A percentile compares a stretch with the other conserved stretches of the same genome.
phyloP scores from a whole-genome alignment of 371 early-diverging fungal species.

The Mucor ambiguus region DNA sequence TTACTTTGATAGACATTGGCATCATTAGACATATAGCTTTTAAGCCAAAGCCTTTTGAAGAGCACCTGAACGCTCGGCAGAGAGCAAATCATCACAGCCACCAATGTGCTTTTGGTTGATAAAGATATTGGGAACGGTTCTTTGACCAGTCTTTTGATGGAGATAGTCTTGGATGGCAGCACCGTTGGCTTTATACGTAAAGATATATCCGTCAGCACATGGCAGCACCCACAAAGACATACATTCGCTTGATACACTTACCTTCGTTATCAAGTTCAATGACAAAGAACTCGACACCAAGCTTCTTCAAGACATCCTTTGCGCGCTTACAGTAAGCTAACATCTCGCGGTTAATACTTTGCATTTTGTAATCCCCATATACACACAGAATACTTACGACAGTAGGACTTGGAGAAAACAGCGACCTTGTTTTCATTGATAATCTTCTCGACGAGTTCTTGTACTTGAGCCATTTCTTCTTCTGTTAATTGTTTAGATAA shows the following conservation, averaged over 20 bases:
- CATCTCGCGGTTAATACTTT: too few species aligned
- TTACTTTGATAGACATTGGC: too few species aligned
- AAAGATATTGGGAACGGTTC: conserved; percentile 92
- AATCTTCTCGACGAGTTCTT: conserved; percentile 33
- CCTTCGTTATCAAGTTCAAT: conserved; percentile 57
- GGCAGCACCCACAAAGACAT: too few species aligned
- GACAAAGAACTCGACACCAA: conserved; percentile 36
- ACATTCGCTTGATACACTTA: conserved; percentile 4
- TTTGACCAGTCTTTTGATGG: conserved; percentile 68
- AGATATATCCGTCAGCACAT: background rate
- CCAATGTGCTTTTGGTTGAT: conserved; percentile 80
- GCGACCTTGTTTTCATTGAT: conserved; percentile 35
- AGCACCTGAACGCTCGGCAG: conserved; percentile 50
- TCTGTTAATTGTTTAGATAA: conserved; percentile 17
- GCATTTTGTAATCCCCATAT: background rate
- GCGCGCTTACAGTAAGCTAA: conserved; percentile 69
- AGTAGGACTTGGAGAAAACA: conserved; percentile 84
- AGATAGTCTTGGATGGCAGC: conserved; percentile 74
- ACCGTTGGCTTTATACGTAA: conserved; percentile 55
- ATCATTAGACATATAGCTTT: too few species aligned
- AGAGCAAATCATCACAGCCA: conserved; percentile 70
- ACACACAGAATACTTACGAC: conserved; percentile 47
- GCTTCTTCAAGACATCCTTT: conserved; percentile 54
- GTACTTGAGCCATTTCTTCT: conserved; percentile 32
- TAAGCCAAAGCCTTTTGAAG: conserved; percentile 54